phyloP scores from a whole-genome alignment of 2,329 filamentous ascomycete species.

The Zopfia rhizophila region DNA sequence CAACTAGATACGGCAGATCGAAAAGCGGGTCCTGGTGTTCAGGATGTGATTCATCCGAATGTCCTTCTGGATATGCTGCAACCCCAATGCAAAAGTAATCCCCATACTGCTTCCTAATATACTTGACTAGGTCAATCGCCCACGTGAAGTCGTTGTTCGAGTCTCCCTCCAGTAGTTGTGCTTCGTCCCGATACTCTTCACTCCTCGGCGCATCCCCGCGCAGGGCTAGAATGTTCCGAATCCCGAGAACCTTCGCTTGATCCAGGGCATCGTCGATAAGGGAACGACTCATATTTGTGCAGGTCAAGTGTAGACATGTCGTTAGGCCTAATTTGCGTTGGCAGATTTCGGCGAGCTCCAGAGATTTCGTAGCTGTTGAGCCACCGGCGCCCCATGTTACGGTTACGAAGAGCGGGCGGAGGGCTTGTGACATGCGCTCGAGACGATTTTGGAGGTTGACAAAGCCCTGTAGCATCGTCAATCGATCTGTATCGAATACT shows the following conservation, averaged over 20 bases:
- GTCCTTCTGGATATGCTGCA: constrained; percentile 93
- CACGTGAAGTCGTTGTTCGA: constrained; percentile 84
- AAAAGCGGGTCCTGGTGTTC: constrained; percentile 72
- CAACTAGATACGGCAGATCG: constrained; percentile 87
- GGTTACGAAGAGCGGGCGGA: constrained; percentile 93
- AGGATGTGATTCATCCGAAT: constrained; percentile 89
- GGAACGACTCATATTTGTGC: constrained; percentile 93
- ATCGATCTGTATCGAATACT: constrained; percentile 14
- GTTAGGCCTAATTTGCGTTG: constrained; percentile 92
- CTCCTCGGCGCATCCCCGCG: constrained; percentile 90
- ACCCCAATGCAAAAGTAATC: constrained; percentile 98
- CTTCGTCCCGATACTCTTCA: constrained; percentile 82
- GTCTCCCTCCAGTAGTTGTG: constrained; percentile 67
- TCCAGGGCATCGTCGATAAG: constrained; percentile 90
- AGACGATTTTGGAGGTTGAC: constrained; percentile 92
- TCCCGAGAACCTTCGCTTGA: constrained; percentile 88
- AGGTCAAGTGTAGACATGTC: constrained; percentile 95
- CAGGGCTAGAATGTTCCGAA: constrained; percentile 92
- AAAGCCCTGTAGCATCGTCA: constrained; percentile 69
- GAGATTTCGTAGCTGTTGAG: constrained; percentile 87
- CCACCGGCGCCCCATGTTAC: constrained; percentile 98
- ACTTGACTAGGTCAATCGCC: constrained; percentile 87
- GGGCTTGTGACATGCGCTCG: constrained; percentile 90
- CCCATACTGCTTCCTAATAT: constrained; percentile 85
- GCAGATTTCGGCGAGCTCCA: constrained; percentile 94